A percentile compares a stretch with the other conserved stretches of the same genome.
phyloP scores from a whole-genome alignment of 257 asterid species.

The Gardenia jasminoides region DNA sequence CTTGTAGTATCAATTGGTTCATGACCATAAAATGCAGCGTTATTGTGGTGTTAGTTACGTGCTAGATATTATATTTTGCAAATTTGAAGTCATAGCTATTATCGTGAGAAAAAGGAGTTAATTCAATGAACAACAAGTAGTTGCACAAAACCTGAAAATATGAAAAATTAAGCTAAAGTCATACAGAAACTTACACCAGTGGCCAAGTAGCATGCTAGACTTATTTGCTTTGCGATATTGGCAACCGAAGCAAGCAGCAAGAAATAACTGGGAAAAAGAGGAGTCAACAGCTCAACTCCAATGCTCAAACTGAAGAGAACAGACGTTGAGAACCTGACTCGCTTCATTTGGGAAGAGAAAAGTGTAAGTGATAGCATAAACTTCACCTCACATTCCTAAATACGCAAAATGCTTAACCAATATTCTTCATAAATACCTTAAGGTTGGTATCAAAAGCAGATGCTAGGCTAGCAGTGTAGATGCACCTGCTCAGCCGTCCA shows the following conservation, averaged over 20 bases:
- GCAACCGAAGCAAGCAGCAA: slow-evolving; percentile 92
- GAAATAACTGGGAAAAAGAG: slow-evolving; percentile 74
- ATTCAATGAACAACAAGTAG: background rate
- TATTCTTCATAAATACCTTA: slow-evolving; percentile 45
- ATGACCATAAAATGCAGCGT: background rate
- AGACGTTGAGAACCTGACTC: slow-evolving; percentile 90
- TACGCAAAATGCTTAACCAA: background rate
- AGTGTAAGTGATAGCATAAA: slow-evolving; percentile 15
- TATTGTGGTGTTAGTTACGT: background rate
- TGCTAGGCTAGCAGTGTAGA: slow-evolving; percentile 91
- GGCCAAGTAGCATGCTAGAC: slow-evolving; percentile 84
- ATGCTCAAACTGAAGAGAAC: slow-evolving; percentile 87
- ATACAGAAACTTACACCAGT: slow-evolving; percentile 72
- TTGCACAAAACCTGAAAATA: background rate
- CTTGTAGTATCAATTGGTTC: background rate
- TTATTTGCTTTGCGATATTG: slow-evolving; percentile 93
- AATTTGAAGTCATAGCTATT: background rate
- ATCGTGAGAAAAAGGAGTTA: background rate
- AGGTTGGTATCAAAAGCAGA: slow-evolving; percentile 94
- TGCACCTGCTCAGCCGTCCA: slow-evolving; percentile 88
- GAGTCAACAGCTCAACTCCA: slow-evolving; percentile 91
- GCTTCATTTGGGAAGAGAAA: slow-evolving; percentile 47
- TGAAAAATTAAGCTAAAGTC: background rate
- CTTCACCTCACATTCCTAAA: background rate
- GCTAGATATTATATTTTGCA: background rate